Percentiles rank a stretch among this genome's conserved stretches.
These are phyloP conservation scores for Echeveria elegans DNA, from an alignment of 164 flowering plant species.

Conservation along the genomic window DNA sequence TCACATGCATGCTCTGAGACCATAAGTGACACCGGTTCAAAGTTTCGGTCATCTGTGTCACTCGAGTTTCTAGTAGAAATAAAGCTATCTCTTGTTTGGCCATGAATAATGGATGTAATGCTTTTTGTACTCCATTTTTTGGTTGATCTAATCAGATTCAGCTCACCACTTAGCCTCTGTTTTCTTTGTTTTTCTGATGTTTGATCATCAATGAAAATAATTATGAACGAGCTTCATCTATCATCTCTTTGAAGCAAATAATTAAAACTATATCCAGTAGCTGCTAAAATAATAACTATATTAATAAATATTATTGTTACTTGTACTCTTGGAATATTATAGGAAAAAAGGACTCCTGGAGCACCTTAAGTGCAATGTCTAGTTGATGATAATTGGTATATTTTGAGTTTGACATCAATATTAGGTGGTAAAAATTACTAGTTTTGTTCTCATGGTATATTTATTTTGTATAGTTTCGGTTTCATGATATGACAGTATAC, in stretches of 20 bases:
- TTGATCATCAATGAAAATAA: background rate
- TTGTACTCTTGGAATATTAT: too few species aligned
- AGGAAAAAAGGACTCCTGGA: background rate
- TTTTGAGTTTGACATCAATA: background rate
- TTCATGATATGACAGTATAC: background rate
- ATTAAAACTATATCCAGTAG: background rate
- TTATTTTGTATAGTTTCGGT: background rate
- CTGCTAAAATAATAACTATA: background rate
- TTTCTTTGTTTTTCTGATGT: background rate
- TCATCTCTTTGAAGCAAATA: background rate
- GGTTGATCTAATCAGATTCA: too few species aligned
- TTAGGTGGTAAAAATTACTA: background rate
- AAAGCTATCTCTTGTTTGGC: background rate
- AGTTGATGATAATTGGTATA: background rate
- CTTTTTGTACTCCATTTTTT: constrained; percentile 5
- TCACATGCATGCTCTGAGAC: background rate
- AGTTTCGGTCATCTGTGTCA: background rate
- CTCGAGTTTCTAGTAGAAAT: background rate
- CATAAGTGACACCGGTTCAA: background rate
- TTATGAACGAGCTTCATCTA: background rate
- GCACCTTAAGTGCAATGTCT: background rate
- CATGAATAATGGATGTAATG: background rate
- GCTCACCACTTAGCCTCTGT: background rate
- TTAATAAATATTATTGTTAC: too few species aligned
- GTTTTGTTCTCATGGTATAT: background rate